Evolutionary conservation across 305 asterid species (phyloP).

Genomic region (Fraxinus baroniana): DNA sequence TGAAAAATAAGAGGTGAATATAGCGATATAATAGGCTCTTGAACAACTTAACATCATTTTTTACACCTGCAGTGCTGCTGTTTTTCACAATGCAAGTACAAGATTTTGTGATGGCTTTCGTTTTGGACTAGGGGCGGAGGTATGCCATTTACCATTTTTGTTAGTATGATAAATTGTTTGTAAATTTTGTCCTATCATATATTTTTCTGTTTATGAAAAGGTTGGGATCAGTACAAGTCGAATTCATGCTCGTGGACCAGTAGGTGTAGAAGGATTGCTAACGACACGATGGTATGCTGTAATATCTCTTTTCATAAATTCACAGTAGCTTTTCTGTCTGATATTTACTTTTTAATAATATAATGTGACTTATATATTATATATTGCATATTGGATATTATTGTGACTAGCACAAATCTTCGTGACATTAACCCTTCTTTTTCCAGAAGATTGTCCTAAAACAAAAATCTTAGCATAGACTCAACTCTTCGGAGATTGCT

Average conservation of each 20-base stretch:
- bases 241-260: slow-evolving; percentile 76
- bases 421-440: not conserved
- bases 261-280: slow-evolving; percentile 67
- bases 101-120: slow-evolving; percentile 63
- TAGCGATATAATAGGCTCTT: not conserved
- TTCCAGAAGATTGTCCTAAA: not conserved
- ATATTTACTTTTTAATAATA: not conserved
- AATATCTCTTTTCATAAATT: not conserved
- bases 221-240: slow-evolving; percentile 74
- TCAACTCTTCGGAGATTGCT: not conserved
- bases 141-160: not conserved
- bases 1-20: not conserved
- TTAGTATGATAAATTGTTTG: slow-evolving; percentile 9
- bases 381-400: not conserved
- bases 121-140: slow-evolving; percentile 75
- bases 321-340: not conserved
- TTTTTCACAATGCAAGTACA: slow-evolving; percentile 64
- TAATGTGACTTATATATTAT: not conserved
- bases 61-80: slow-evolving; percentile 55
- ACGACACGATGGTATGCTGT: slow-evolving; percentile 52
- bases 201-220: slow-evolving; percentile 17
- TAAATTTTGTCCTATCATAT: not conserved
- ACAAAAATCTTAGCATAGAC: not conserved
- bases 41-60: not conserved
- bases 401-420: not conserved